Evolutionary conservation across 1,284 basidiomycete genomes (phyloP).

Genomic region (Flammula alnicola): DNA sequence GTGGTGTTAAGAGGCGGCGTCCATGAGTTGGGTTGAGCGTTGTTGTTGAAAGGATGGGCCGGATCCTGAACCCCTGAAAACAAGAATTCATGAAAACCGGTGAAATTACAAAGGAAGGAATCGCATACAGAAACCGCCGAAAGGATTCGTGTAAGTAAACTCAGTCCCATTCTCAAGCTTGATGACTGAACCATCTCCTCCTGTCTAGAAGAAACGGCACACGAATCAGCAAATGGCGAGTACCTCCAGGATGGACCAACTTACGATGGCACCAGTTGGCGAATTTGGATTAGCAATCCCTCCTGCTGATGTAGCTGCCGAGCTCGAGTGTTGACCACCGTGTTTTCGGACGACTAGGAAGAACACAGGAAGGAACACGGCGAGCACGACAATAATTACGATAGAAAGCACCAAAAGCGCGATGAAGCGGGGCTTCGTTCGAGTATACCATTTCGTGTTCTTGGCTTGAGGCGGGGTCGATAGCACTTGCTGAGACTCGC

Average conservation of each 20-base stretch:
- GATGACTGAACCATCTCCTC: constrained; percentile 67
- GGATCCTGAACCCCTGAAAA: constrained; percentile 59
- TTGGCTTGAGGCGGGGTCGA: neutral
- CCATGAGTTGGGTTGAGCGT: constrained; percentile 72
- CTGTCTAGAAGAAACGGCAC: constrained; percentile 41
- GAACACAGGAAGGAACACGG: constrained; percentile 55
- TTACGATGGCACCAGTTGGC: constrained; percentile 24
- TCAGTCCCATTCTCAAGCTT: constrained; percentile 64
- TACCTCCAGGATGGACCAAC: constrained; percentile 7
- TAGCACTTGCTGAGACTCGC: neutral
- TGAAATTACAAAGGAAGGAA: constrained; percentile 24
- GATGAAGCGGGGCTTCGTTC: constrained; percentile 11
- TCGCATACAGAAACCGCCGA: constrained; percentile 74
- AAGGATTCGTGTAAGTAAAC: constrained; percentile 71
- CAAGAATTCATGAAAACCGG: neutral
- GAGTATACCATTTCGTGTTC: constrained; percentile 21
- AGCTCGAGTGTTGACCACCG: constrained; percentile 22
- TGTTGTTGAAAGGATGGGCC: constrained; percentile 70
- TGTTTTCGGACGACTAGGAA: constrained; percentile 51
- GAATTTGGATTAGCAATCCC: constrained; percentile 16
- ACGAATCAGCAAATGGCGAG: too few species aligned
- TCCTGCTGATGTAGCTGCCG: constrained; percentile 2
- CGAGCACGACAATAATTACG: constrained; percentile 50
- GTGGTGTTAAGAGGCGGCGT: constrained; percentile 71
- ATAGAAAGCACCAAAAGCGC: constrained; percentile 29